Conservation (phyloP, 805 yeast genomes). For the Candida silvatica region DNA sequence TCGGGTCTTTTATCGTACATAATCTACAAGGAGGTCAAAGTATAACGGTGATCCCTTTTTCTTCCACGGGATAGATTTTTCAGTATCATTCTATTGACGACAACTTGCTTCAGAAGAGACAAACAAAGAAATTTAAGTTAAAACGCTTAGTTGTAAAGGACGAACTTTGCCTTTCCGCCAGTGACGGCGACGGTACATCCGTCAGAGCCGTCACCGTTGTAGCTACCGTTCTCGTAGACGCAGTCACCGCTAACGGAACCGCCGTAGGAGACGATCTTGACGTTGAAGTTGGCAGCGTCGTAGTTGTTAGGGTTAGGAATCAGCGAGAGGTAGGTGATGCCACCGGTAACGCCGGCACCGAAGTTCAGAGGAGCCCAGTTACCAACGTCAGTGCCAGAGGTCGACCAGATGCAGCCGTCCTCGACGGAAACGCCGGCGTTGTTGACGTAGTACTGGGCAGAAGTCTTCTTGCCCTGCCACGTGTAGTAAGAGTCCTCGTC, state of each 20-base stretch:
- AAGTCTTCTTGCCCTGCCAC: conserved; percentile 77
- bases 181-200: conserved; percentile 66
- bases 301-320: conserved; percentile 93
- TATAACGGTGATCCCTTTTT: too few species aligned
- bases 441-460: conserved; percentile 96
- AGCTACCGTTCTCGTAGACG: conserved; percentile 32
- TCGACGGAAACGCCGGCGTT: conserved; percentile 86
- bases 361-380: conserved; percentile 97
- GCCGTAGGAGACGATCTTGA: conserved; percentile 32
- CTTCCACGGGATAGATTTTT: background rate
- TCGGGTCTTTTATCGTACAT: too few species aligned
- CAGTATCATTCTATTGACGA: background rate
- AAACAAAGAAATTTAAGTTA: conserved; percentile 1
- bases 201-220: conserved; percentile 52
- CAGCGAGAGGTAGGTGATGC: conserved; percentile 75
- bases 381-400: conserved; percentile 70
- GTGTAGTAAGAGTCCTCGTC: conserved; percentile 67
- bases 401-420: conserved; percentile 96
- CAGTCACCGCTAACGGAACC: conserved; percentile 32
- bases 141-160: conserved; percentile 18
- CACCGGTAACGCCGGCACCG: conserved; percentile 80
- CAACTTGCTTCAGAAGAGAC: background rate
- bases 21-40: too few species aligned
- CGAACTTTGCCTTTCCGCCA: conserved; percentile 26
- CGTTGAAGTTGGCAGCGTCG: conserved; percentile 47